Conservation (phyloP, 2,329 filamentous ascomycete species). For the Chrysoporthe deuterocubensis region DNA sequence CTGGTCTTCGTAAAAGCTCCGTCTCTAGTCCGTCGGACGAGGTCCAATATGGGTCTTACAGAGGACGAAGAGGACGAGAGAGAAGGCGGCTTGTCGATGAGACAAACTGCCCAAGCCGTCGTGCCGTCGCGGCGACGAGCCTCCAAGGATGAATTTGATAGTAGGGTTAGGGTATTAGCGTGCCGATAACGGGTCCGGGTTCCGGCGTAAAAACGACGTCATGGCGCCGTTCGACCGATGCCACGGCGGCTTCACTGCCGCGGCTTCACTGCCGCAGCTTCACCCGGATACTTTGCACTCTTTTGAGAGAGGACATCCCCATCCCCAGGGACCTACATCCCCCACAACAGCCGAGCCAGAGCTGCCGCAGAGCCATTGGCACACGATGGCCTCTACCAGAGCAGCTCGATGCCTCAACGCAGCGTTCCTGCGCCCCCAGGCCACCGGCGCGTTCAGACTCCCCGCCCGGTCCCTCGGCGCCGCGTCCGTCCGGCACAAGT, state of each 20-base stretch:
- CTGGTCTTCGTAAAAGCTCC: not conserved
- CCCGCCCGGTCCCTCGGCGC: slow-evolving; percentile 29
- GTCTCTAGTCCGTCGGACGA: too few relatives aligned
- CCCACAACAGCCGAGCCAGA: not conserved
- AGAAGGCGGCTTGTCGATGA: not conserved
- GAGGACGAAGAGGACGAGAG: not conserved
- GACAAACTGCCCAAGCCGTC: not conserved
- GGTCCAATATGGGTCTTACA: not conserved
- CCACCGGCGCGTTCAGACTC: slow-evolving; percentile 5
- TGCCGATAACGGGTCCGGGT: not conserved
- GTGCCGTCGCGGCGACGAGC: not conserved
- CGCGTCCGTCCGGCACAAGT: slow-evolving; percentile 51
- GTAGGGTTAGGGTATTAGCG: too few relatives aligned
- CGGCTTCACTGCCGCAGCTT: not conserved
- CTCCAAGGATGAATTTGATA: slow-evolving; percentile 4
- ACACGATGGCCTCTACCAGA: slow-evolving; percentile 26
- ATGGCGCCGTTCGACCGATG: slow-evolving; percentile 14
- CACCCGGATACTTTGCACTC: not conserved
- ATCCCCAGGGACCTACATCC: not conserved
- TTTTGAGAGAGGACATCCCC: slow-evolving; percentile 1
- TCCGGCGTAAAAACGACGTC: slow-evolving; percentile 20
- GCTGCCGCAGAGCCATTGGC: slow-evolving; percentile 1
- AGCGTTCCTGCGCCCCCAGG: slow-evolving; percentile 20
- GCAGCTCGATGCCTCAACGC: slow-evolving; percentile 26
- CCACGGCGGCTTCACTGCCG: too few relatives aligned